phyloP scores from a whole-genome alignment of 345 rosid genomes.

The Durio zibethinus region DNA sequence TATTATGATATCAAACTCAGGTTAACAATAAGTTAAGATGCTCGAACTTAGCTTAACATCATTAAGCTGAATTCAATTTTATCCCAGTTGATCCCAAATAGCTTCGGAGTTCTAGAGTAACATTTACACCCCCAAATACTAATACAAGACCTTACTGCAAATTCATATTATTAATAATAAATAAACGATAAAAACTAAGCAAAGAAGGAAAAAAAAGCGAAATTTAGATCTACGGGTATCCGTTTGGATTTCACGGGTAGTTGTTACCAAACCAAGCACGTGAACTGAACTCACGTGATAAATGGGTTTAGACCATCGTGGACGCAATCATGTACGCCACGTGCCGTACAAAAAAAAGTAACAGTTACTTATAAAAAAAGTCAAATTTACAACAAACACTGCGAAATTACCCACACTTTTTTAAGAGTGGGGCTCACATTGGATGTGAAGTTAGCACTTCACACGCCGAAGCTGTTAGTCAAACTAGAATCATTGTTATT shows the following conservation, averaged over 20 bases:
- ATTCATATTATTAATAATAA: not conserved
- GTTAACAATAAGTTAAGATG: no score
- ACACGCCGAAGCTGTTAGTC: not conserved
- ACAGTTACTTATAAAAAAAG: not conserved
- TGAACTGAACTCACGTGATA: not conserved
- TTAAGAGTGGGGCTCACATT: not conserved
- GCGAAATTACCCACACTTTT: not conserved
- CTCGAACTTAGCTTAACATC: no score
- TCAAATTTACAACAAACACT: not conserved
- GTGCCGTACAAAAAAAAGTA: not conserved
- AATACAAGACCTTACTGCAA: no score
- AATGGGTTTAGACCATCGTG: not conserved
- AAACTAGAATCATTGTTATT: not conserved
- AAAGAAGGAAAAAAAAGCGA: not conserved
- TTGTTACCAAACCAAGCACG: not conserved
- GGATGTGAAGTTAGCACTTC: not conserved
- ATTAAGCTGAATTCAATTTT: no score
- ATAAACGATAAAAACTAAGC: no score
- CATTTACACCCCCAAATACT: no score
- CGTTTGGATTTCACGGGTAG: not conserved
- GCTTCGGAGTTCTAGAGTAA: no score
- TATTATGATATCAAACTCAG: no score
- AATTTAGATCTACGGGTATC: not conserved
- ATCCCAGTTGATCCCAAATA: no score
- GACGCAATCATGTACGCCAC: not conserved